Base-by-base conservation (phyloP, 805 yeast genomes). In the Cyberlindnera xishuangbannaensis region DNA sequence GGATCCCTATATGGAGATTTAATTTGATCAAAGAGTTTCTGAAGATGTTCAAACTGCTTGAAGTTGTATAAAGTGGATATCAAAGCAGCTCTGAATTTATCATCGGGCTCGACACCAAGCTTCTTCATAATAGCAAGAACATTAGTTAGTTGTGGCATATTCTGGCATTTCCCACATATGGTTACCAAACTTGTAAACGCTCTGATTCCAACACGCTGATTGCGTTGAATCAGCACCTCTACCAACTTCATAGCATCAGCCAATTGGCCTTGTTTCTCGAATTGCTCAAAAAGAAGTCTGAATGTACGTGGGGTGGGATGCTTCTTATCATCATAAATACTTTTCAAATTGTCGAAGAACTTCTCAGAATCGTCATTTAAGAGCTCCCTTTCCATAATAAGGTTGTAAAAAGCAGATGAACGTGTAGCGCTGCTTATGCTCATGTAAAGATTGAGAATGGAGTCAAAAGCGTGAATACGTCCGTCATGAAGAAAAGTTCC, bases 191-290 rank as follows among this genome's bases (percentile, higher is more conserved):
- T 21, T 2, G 43, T 43, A 19, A 42, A 32, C 27, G 41, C 38
- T 4, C 24, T 14, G 4, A 31, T 28, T 4, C 22, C 30, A 13
- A 43, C 33, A 5, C 22, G 10, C 6, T 24, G 22, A 2, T 24
- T 26, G 7, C 44, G 36, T 15, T 44, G 44, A 4, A 37, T 5
- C 10, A 43, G 15, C 2, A 39, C 34, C 6, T 43, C 47, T 14
- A 50, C 15, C 12, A 48, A 19, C 6, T 40, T 31, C 20, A 47
- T 17, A 3, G 49, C 43, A 6, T 43, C 41, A 5, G 35, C 30
- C 7, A 47, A 36, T 18, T 46, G 47, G n/a, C 53, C 51, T 3
- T 28, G 18, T 21, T 34, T 39, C 5, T 48, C 44, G 23, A 48
- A 41, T 16, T 47, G 48, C 11, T 36, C 28, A 9, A 47, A 37